phyloP scores from a whole-genome alignment of 257 asterid species.

The Solanum dulcamara region DNA sequence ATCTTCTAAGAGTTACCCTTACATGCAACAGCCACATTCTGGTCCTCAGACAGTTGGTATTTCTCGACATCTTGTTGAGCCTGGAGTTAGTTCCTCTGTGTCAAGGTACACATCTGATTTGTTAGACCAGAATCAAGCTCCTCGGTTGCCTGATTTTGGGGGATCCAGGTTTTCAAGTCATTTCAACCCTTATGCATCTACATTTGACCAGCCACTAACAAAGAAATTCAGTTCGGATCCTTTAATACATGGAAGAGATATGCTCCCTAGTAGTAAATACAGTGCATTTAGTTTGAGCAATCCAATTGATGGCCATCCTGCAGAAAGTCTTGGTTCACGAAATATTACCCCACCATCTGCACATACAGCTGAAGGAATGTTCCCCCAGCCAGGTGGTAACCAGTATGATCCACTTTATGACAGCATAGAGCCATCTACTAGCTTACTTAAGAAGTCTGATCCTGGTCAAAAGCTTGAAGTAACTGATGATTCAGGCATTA shows the following conservation, averaged over 20 bases:
- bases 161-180: constrained; percentile 41
- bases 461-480: constrained; percentile 29
- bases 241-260: constrained; percentile 27
- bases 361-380: constrained; percentile 18
- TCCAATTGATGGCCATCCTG: constrained; percentile 19
- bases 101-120: constrained; percentile 31
- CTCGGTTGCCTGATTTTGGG: constrained; percentile 19
- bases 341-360: constrained; percentile 28
- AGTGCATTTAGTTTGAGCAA: constrained; percentile 31
- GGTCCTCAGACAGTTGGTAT: constrained; percentile 22
- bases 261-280: constrained; percentile 16
- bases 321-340: constrained; percentile 21
- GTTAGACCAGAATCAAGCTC: constrained; percentile 34
- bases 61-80: constrained; percentile 23
- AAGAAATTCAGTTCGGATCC: constrained; percentile 38
- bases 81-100: constrained; percentile 28
- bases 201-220: constrained; percentile 53
- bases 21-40: constrained; percentile 25
- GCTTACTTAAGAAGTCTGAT: constrained; percentile 30
- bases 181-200: constrained; percentile 62
- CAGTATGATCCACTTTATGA: constrained; percentile 88
- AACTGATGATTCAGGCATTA: constrained; percentile 45
- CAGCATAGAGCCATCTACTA: constrained; percentile 69
- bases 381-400: constrained; percentile 31
- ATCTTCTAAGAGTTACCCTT: constrained; percentile 21